Evolutionary conservation across 2,329 filamentous ascomycete species (phyloP), one percentile per base, ranked within the genome.

Genomic region (Fusarium coicis): DNA sequence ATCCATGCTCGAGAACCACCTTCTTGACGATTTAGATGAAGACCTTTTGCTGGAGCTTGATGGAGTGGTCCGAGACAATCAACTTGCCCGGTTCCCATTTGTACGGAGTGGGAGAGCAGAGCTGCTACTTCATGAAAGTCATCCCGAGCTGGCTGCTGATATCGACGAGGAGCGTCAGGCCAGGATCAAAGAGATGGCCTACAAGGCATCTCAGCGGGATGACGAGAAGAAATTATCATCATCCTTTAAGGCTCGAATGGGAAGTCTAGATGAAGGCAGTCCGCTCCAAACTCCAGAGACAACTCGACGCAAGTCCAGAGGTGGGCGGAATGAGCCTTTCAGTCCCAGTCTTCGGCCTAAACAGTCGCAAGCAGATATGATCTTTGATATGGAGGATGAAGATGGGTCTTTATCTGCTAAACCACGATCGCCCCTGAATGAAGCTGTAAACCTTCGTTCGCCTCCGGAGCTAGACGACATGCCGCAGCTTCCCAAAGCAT

Each of bases 331-430:
- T 70, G 89, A 90, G 68, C 85, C 87, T 0, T 86, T 88, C 57
- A 93, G 90, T 63, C 94, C 94, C 2, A 86, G 84, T 23, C 84
- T 96, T 49, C 91, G 89, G 61, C 87, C 92, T 3, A 94, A 90
- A 76, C 87, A 87, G 26, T 95, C 93, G 1, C 85, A 87, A 3
- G 87, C 87, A 42, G 95, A 98, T 75, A 87, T 98, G 61, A 97
- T 97, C 81, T 98, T 98, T 79, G 91, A 94, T 73, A 98, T 98
- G 95, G 96, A 97, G 66, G 95, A 97, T 42, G 94, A 95, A 47
- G 87, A 87, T 15, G 72, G 77, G 1, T 76, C 80, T 11, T 75
- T 73, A 3, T 63, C 74, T 12, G 69, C 72, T 32, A 84, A 80
- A 54, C 80, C 82, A 6, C 54, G 60, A 18, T 79, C 78, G 14